A percentile compares a stretch with the other conserved stretches of the same genome.
Evolutionary conservation across 176 grass and related monocot species (phyloP).

Genomic region (Avena atlantica): DNA sequence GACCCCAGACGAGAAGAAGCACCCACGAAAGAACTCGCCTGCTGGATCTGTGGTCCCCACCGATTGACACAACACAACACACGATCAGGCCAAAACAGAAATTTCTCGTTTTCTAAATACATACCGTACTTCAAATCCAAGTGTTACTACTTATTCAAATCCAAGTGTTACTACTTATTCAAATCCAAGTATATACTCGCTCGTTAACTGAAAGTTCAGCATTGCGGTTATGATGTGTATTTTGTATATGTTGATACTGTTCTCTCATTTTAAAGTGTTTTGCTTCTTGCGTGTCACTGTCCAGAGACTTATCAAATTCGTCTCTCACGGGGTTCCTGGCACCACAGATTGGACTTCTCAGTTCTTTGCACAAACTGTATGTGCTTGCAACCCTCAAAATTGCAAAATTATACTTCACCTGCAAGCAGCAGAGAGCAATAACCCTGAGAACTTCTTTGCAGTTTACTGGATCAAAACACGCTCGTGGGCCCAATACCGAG

Average conservation of each 20-base stretch:
- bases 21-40: background rate
- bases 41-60: slow-evolving; percentile 29
- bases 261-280: background rate
- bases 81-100: background rate
- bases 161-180: too few relatives aligned
- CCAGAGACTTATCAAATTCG: slow-evolving; percentile 71
- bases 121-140: too few relatives aligned
- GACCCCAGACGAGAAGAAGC: slow-evolving; percentile 31
- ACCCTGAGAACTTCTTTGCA: slow-evolving; percentile 41
- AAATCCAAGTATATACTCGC: background rate
- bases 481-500: slow-evolving; percentile 66
- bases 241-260: background rate
- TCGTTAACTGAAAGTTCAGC: background rate
- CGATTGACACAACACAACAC: background rate
- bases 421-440: background rate
- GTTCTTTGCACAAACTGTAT: slow-evolving; percentile 73
- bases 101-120: background rate
- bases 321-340: slow-evolving; percentile 75
- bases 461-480: slow-evolving; percentile 61
- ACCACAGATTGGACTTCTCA: slow-evolving; percentile 60
- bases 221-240: background rate
- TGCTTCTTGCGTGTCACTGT: slow-evolving; percentile 13
- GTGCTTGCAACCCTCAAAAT: background rate
- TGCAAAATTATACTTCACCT: background rate
- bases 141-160: too few relatives aligned